A percentile compares a stretch with the other conserved stretches of the same genome.
These are phyloP conservation scores for Gaeumannomyces sp. DNA, from an alignment of 2,329 filamentous ascomycete species.

Conservation along the genomic window DNA sequence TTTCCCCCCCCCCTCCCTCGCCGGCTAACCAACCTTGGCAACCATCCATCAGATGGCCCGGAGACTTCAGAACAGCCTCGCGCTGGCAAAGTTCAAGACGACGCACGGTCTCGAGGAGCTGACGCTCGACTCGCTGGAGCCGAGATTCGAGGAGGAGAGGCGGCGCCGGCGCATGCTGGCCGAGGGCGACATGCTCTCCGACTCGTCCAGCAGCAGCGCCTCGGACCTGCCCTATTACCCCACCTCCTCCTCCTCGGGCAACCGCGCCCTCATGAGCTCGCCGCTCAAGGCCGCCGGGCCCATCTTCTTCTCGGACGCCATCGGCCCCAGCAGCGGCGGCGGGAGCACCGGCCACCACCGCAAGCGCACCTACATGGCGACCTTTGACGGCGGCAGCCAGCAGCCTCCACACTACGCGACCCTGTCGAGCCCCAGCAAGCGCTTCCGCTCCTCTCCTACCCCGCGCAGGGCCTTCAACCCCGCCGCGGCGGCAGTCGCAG, in stretches of 20 bases:
- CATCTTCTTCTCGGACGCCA: constrained; percentile 71
- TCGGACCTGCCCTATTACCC: constrained; percentile 63
- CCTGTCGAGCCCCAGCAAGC: constrained; percentile 56
- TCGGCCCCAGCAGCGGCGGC: constrained; percentile 55
- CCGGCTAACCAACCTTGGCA: constrained; percentile 6
- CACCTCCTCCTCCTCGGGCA: constrained; percentile 29
- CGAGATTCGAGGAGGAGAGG: constrained; percentile 73
- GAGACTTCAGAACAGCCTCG: constrained; percentile 86
- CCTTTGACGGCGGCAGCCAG: constrained; percentile 37
- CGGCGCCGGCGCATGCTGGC: constrained; percentile 63
- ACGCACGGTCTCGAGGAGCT: constrained; percentile 93
- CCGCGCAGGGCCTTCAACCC: constrained; percentile 48
- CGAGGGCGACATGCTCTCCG: constrained; percentile 71
- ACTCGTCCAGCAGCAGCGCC: constrained; percentile 71
- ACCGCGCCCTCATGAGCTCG: constrained; percentile 70
- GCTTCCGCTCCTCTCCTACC: constrained; percentile 61
- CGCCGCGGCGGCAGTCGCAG: background rate
- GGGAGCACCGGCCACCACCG: constrained; percentile 57
- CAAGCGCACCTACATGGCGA: constrained; percentile 57
- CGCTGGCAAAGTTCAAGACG: constrained; percentile 94
- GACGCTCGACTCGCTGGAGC: constrained; percentile 79
- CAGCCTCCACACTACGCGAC: constrained; percentile 27
- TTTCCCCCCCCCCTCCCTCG: too few species aligned
- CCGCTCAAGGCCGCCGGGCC: constrained; percentile 63
- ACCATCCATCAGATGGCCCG: constrained; percentile 70